phyloP scores from a whole-genome alignment of 2,329 filamentous ascomycete species.

The Ceratocystis cacaofunesta region DNA sequence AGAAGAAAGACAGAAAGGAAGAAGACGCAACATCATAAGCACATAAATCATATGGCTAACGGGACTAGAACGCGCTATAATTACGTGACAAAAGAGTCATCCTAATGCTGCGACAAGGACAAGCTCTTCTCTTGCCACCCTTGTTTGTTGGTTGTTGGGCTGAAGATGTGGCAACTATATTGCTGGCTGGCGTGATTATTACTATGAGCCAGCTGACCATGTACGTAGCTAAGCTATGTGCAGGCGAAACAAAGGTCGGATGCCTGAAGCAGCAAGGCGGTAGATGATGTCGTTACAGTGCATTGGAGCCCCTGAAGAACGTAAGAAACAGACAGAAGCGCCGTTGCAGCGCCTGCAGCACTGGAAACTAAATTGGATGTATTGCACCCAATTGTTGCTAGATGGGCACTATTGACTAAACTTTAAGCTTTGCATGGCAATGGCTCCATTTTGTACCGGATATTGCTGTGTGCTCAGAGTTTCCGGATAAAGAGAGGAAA shows the following conservation, averaged over 20 bases:
- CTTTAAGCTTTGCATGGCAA: no score
- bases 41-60: not conserved
- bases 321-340: not conserved
- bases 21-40: not conserved
- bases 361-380: no score
- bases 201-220: not conserved
- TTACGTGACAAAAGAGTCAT: not conserved
- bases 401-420: no score
- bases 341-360: no score
- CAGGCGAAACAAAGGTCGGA: not conserved
- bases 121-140: not conserved
- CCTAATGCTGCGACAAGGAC: not conserved
- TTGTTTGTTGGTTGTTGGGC: not conserved
- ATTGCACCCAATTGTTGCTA: no score
- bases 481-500: no score
- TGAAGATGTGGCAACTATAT: not conserved
- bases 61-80: not conserved
- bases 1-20: not conserved
- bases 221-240: not conserved
- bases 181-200: not conserved
- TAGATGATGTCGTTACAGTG: not conserved
- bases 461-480: no score
- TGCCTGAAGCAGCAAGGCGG: not conserved
- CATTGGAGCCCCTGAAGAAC: not conserved
- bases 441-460: no score